Conservation (phyloP, 176 grass and related monocot genomes). For the Pontederia crassipes region DNA sequence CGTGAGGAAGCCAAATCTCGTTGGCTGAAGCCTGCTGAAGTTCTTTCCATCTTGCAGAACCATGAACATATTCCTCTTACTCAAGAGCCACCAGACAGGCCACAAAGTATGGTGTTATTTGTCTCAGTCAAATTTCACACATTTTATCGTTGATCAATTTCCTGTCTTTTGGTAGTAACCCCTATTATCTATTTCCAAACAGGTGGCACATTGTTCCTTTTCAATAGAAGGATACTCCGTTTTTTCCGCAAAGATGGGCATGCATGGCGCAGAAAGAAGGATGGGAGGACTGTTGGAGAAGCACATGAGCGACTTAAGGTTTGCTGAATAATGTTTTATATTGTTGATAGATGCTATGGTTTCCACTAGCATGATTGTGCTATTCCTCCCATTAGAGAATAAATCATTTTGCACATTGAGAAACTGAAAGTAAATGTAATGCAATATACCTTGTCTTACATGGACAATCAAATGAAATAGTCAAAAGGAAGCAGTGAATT, state of each 20-base stretch:
- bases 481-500: no score
- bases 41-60: constrained; percentile 79
- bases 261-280: constrained; percentile 89
- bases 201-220: constrained; percentile 97
- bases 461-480: no score
- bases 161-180: constrained; percentile 10
- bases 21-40: constrained; percentile 91
- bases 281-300: constrained; percentile 82
- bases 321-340: constrained; percentile 2
- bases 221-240: constrained; percentile 74
- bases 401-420: no score
- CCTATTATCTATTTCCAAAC: constrained; percentile 8
- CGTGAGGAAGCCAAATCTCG: constrained; percentile 54
- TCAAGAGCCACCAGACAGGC: constrained; percentile 50
- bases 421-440: no score
- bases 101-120: constrained; percentile 45
- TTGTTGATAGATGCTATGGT: neutral
- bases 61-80: constrained; percentile 58
- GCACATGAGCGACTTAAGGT: constrained; percentile 95
- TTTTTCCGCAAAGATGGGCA: constrained; percentile 92
- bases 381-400: neutral
- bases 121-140: neutral
- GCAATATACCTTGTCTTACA: no score
- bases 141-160: constrained; percentile 9
- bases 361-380: neutral